Conservation (phyloP, 495 filamentous ascomycete genomes). For the Neurospora sp. region DNA sequence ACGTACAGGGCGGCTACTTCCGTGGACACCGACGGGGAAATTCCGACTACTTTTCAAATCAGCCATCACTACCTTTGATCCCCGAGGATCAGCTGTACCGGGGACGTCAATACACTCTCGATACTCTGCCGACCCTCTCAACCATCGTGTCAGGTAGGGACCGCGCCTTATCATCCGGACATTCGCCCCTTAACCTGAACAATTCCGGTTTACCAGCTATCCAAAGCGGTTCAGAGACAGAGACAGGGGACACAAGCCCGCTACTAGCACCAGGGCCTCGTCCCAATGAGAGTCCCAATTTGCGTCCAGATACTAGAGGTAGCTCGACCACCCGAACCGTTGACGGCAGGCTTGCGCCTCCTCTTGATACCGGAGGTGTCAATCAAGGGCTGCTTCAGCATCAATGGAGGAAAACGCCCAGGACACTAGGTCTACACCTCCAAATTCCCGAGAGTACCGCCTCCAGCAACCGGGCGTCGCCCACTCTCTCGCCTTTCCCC, state of each 20-base stretch:
- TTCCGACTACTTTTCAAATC: slow-evolving; percentile 41
- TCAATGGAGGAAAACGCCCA: background rate
- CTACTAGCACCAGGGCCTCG: background rate
- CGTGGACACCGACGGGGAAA: slow-evolving; percentile 44
- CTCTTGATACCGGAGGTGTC: background rate
- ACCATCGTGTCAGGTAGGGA: slow-evolving; percentile 8
- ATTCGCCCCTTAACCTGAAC: slow-evolving; percentile 15
- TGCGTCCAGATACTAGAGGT: slow-evolving; percentile 6
- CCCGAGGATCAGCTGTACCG: background rate
- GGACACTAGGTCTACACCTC: slow-evolving; percentile 7
- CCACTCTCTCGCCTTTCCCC: slow-evolving; percentile 32
- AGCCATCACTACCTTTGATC: background rate
- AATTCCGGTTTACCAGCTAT: slow-evolving; percentile 2
- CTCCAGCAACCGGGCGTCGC: slow-evolving; percentile 37
- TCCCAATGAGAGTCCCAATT: background rate
- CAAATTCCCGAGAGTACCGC: slow-evolving; percentile 33
- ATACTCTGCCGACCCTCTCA: background rate
- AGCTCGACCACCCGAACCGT: slow-evolving; percentile 16
- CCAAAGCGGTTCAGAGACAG: background rate
- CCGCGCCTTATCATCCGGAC: slow-evolving; percentile 21
- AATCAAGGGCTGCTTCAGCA: background rate
- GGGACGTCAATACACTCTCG: background rate
- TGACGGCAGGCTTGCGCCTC: slow-evolving; percentile 22
- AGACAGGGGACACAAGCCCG: background rate
- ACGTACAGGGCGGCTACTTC: slow-evolving; percentile 55